Base-by-base conservation (phyloP, 2,329 filamentous ascomycete species). In the Aspergillus sp. region DNA sequence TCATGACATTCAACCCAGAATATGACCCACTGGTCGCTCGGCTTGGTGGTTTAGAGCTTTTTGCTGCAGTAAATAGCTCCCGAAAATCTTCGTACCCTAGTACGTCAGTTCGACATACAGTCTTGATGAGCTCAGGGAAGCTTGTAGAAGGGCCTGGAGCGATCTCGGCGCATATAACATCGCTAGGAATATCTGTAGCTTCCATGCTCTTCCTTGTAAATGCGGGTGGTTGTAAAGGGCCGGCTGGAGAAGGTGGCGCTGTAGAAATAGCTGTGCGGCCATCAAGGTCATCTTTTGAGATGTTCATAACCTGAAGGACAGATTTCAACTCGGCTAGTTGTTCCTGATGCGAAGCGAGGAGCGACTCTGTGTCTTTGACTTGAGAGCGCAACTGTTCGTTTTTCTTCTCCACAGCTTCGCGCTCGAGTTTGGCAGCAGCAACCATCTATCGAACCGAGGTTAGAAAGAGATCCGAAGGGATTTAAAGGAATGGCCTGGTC, bases 311-410 rank as follows among this genome's bases (percentile, higher is more conserved):
- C 75, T 96, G 92, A 87, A 99, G 91, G 62, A 97, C 91, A 19
- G 85, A 82, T 76, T 99, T 99, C 62, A 99, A 84, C 73, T 98
- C 90, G 2, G 89, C 84, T 3, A 99, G 81, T 73, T 99, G 95
- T 73, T 98, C 93, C 71, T 96, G 93, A 67, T 98, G 91, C 1
- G 91, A 96, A 57, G 87, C 87, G 60, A 99, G 84, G 17, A 99
- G 83, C 23, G 84, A 82, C 74, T 98, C 92, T 0, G 90, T 93
- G 71, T 99, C 93, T 56, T 86, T 86, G 53, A 99, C 81, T 73
- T 98, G 93, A 25, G 88, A 83, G 68, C 87, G 90, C 52, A 98
- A 83, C 74, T 96, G 91, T 57, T 96, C 91, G 68, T 95, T 96
- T 71, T 91, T 91, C 69, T 89, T 90, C 57, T 92, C 87, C 43